Conservation (phyloP, 306 rosid genomes). For the barrel medic (Medicago truncatula) region DNA sequence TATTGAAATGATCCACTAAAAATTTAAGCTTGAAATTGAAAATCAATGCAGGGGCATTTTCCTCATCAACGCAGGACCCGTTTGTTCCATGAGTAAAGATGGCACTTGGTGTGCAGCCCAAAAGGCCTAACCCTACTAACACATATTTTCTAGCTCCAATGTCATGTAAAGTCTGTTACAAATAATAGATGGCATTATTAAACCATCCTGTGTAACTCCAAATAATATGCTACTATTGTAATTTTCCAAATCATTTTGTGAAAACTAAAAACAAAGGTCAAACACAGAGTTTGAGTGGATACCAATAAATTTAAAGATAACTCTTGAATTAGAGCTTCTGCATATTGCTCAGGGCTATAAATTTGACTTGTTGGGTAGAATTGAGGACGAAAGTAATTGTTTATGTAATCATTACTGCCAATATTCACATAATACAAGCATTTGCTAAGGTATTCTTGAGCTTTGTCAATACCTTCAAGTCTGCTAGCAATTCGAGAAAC, state of each 20-base stretch:
- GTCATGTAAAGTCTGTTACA: slow-evolving; percentile 47
- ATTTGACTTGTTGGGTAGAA: slow-evolving; percentile 43
- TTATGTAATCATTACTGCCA: slow-evolving; percentile 68
- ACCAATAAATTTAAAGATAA: slow-evolving; percentile 52
- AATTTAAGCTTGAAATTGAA: slow-evolving; percentile 47
- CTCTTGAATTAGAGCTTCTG: slow-evolving; percentile 46
- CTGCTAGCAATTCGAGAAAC: slow-evolving; percentile 29
- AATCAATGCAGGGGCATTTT: slow-evolving; percentile 44
- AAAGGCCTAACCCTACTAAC: slow-evolving; percentile 57
- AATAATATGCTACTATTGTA: no score
- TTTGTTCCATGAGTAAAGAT: background rate
- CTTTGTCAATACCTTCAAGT: slow-evolving; percentile 30
- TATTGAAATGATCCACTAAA: slow-evolving; percentile 47
- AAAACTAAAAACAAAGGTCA: no score
- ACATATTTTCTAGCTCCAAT: slow-evolving; percentile 68
- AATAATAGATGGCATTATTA: background rate
- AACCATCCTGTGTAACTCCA: background rate
- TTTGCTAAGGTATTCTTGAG: slow-evolving; percentile 42
- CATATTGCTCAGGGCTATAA: slow-evolving; percentile 50
- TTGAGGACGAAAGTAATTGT: slow-evolving; percentile 60
- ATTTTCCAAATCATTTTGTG: background rate
- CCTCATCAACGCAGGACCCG: slow-evolving; percentile 46
- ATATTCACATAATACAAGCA: slow-evolving; percentile 65
- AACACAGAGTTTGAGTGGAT: background rate
- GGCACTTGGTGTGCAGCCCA: slow-evolving; percentile 59